These are phyloP conservation scores for Bruguiera parviflora DNA, from an alignment of 345 rosid species.

Conservation along the genomic window DNA sequence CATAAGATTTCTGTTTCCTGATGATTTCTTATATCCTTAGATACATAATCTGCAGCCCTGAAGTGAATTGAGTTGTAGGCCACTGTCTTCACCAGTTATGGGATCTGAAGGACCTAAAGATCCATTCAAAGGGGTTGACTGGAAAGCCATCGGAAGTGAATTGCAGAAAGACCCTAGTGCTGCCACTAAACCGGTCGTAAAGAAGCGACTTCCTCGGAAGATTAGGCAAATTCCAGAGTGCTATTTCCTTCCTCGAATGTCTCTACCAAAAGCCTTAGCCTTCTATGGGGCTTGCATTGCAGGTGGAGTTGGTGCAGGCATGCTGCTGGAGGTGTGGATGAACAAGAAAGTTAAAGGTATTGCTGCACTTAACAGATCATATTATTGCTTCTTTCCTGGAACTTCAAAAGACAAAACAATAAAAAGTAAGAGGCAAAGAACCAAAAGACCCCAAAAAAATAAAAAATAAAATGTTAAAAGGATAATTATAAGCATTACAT, in stretches of 20 bases:
- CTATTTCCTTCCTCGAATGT: conserved; percentile 79
- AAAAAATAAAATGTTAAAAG: neutral
- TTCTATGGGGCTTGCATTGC: conserved; percentile 77
- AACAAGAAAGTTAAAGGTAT: conserved; percentile 78
- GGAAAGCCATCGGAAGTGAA: conserved; percentile 68
- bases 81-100: conserved; percentile 31
- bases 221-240: conserved; percentile 82
- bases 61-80: conserved; percentile 9
- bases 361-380: neutral
- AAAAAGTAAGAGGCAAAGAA: neutral
- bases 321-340: conserved; percentile 83
- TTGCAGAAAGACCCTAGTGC: conserved; percentile 61
- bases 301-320: conserved; percentile 87
- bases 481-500: neutral
- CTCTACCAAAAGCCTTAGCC: conserved; percentile 54
- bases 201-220: conserved; percentile 73
- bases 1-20: neutral
- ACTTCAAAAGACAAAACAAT: neutral
- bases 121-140: conserved; percentile 85
- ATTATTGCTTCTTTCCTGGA: neutral
- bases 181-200: conserved; percentile 41
- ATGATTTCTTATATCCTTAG: neutral
- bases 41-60: neutral
- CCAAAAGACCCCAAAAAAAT: neutral
- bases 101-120: conserved; percentile 61